Conservation (phyloP, 768 basidiomycete species). For the Lyophyllum decastes region DNA sequence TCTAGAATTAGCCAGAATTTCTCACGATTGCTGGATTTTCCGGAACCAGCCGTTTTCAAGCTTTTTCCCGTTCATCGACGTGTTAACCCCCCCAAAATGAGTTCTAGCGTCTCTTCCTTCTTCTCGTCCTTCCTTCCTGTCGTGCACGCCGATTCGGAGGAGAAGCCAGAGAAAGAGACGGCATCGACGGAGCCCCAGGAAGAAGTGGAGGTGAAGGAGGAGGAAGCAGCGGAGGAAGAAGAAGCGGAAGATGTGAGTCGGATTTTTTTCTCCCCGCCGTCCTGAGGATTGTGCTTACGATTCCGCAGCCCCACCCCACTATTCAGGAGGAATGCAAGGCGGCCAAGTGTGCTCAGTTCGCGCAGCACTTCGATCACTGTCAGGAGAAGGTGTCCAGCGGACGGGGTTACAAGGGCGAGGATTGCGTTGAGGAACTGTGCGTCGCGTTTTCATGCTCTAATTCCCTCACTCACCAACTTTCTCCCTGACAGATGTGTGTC, state of each 20-base stretch:
- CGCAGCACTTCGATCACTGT: slow-evolving; percentile 89
- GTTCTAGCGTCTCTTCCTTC: slow-evolving; percentile 40
- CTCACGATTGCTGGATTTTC: slow-evolving; percentile 12
- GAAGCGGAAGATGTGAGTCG: slow-evolving; percentile 78
- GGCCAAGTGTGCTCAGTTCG: slow-evolving; percentile 64
- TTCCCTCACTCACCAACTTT: slow-evolving; percentile 8
- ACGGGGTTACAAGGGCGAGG: slow-evolving; percentile 86
- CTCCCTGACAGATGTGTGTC: slow-evolving; percentile 33
- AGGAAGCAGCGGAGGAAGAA: slow-evolving; percentile 49
- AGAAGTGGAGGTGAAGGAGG: slow-evolving; percentile 38
- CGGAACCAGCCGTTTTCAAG: slow-evolving; percentile 15
- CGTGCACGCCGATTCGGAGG: slow-evolving; percentile 45
- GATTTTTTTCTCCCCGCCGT: not conserved
- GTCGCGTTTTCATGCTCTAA: slow-evolving; percentile 31
- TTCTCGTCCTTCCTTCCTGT: slow-evolving; percentile 48
- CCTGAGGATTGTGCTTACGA: not conserved
- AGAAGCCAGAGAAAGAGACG: slow-evolving; percentile 36
- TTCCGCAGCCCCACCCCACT: slow-evolving; percentile 58
- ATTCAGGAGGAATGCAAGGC: slow-evolving; percentile 78
- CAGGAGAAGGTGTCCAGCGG: slow-evolving; percentile 84
- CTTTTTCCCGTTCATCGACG: not conserved
- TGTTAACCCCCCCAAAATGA: slow-evolving; percentile 30
- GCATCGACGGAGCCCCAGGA: slow-evolving; percentile 25
- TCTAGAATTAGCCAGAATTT: not conserved
- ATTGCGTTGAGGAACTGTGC: slow-evolving; percentile 90